Base-by-base conservation (phyloP, 1,284 basidiomycete genomes). In the Leccinum pachyderme region DNA sequence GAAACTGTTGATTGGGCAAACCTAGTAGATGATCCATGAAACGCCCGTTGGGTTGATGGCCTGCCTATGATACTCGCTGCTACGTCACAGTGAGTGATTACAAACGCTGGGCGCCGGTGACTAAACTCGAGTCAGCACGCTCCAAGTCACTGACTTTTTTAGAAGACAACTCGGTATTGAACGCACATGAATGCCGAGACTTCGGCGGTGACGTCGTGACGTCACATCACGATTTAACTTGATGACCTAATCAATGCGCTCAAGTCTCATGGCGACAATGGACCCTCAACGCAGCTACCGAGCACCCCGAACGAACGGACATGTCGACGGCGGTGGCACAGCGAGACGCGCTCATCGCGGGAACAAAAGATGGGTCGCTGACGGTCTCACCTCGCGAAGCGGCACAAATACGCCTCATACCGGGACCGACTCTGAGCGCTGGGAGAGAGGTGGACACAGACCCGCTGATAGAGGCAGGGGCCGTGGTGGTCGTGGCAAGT, bases 311-410 rank as follows among this genome's bases (percentile, higher is more conserved):
- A 37, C 52, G 7, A 71, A 63, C 4, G 66, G 56, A n/a, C 59
- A 57, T 5, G 15, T 53, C 39, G 68, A 71, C 2, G 54, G 54
- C 22, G 53, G 54, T 37, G 53, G 49, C 28, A 22, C 45, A 24
- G 52, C 61, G 33, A 61, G 72, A 27, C 62, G 68, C 43, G 41
- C 61, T 32, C 67, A 67, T 32, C 72, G 72, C 43, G 63, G 76
- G 52, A 84, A 84, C 71, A 82, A 75, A 58, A 79, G 81, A 50
- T 84, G 84, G 84, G 72, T 78, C 11, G 72, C 80, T 4, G 71
- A 73, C 68, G 73, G 58, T 60, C 66, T 67, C 46, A 61, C 69
- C 43, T 66, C 70, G 35, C 63, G 69, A 57, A 72, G 66, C 58
- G 63, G 68, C n/a, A 59, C 67, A 49, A 72, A 60, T 47, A 72